Evolutionary conservation across 352 stramenopile genomes (phyloP).

Genomic region (Phytophthora europaea): DNA sequence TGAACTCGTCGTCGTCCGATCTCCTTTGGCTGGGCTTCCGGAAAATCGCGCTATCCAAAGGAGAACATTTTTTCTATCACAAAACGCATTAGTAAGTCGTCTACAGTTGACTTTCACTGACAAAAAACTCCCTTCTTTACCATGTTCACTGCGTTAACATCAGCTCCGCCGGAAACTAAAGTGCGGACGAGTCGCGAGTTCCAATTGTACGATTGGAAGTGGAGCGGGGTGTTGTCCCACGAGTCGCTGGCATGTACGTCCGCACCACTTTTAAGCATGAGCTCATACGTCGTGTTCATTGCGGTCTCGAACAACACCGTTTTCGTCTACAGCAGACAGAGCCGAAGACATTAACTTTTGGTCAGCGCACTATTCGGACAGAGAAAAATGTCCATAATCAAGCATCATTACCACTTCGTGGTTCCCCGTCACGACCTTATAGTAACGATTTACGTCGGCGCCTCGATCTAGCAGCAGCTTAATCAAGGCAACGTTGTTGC

Average conservation of each 20-base stretch:
- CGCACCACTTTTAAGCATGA: not conserved
- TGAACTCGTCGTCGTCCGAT: constrained; percentile 1
- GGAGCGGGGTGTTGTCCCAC: not conserved
- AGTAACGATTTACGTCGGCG: not conserved
- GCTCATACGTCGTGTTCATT: not conserved
- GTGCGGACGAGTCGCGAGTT: not conserved
- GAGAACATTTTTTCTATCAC: not conserved
- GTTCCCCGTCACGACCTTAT: not conserved
- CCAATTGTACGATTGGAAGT: not conserved
- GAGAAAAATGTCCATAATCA: not conserved
- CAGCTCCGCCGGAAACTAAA: not conserved
- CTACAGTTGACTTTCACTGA: too few species aligned
- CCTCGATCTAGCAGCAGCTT: not conserved
- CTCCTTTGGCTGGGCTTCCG: not conserved
- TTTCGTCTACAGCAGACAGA: not conserved
- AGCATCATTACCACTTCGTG: not conserved
- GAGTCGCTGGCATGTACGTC: not conserved
- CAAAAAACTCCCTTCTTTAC: not conserved
- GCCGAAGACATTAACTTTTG: not conserved
- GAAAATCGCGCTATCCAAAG: not conserved
- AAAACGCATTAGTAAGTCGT: not conserved
- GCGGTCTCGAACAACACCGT: not conserved
- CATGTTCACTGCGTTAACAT: not conserved
- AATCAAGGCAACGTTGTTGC: not conserved
- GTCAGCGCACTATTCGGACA: not conserved